These are phyloP conservation scores for Butyriboletus loyo DNA, from an alignment of 768 basidiomycete species.

Conservation along the genomic window DNA sequence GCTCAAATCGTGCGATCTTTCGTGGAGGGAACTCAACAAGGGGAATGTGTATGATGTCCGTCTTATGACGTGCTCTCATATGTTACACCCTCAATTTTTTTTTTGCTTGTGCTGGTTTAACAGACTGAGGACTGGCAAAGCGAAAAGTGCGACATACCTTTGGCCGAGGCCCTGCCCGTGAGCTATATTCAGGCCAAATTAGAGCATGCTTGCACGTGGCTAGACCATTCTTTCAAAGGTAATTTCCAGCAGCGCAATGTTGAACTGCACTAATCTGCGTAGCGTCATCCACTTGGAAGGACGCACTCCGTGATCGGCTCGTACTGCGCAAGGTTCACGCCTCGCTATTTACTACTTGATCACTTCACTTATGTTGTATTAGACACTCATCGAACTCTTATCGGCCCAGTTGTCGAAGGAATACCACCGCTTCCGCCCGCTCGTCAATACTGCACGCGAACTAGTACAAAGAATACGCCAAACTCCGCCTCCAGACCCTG, in stretches of 20 bases:
- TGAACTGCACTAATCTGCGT: slow-evolving; percentile 6
- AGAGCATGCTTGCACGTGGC: slow-evolving; percentile 62
- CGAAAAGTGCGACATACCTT: slow-evolving; percentile 80
- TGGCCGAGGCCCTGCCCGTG: slow-evolving; percentile 63
- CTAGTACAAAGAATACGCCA: slow-evolving; percentile 11
- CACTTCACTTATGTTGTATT: slow-evolving; percentile 4
- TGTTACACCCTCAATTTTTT: slow-evolving; percentile 11
- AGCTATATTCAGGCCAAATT: slow-evolving; percentile 51
- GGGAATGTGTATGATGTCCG: slow-evolving; percentile 76
- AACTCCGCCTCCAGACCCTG: slow-evolving; percentile 37
- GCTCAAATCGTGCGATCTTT: slow-evolving; percentile 77
- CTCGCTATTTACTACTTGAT: neutral
- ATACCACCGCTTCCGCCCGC: slow-evolving; percentile 17
- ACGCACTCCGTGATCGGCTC: slow-evolving; percentile 51
- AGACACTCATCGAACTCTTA: slow-evolving; percentile 28
- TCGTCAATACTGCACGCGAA: slow-evolving; percentile 19
- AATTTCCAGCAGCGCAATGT: neutral
- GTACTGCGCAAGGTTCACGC: slow-evolving; percentile 53
- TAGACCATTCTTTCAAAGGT: slow-evolving; percentile 47
- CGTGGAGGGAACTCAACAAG: slow-evolving; percentile 79
- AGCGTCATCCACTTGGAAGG: slow-evolving; percentile 50
- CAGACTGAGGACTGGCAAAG: slow-evolving; percentile 88
- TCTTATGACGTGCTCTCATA: slow-evolving; percentile 20
- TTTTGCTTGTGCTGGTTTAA: slow-evolving; percentile 6
- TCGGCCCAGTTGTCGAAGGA: slow-evolving; percentile 26